Percentiles rank a stretch among this genome's conserved stretches.
Conservation (phyloP, 345 rosid species). For the Murraya koenigii region DNA sequence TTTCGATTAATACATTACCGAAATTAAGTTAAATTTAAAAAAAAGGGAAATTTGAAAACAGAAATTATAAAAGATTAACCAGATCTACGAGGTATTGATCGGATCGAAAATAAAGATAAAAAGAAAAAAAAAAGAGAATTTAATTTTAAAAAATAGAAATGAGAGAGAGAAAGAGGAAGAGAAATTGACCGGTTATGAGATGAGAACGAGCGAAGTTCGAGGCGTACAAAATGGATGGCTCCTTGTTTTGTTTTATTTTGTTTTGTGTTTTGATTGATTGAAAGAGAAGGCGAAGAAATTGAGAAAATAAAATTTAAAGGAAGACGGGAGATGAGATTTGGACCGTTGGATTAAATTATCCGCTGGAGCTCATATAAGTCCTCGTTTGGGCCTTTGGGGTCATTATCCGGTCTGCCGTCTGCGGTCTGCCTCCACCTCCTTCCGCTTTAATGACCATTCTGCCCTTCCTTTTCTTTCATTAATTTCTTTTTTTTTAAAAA, state of each 20-base stretch:
- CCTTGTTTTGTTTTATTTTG: background rate
- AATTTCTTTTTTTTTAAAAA: background rate
- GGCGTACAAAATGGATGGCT: background rate
- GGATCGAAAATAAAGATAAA: background rate
- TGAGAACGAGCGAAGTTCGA: background rate
- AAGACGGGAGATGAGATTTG: background rate
- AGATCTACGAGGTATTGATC: background rate
- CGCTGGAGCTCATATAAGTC: background rate
- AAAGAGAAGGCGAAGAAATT: background rate
- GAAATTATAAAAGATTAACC: background rate
- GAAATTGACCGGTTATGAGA: background rate
- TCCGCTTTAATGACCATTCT: background rate
- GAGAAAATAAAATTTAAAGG: slow-evolving; percentile 3
- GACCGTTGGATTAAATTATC: slow-evolving; percentile 22
- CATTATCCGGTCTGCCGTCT: background rate
- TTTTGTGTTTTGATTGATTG: background rate
- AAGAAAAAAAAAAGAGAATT: background rate
- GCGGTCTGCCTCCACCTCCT: background rate
- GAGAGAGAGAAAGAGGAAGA: background rate
- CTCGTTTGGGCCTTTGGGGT: slow-evolving; percentile 10
- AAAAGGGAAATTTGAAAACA: background rate
- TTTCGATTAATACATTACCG: background rate
- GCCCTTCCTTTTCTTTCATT: background rate
- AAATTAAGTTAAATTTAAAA: background rate
- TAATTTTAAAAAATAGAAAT: background rate